Base-by-base conservation (phyloP, 495 filamentous ascomycete species). In the Bacidia gigantensis region DNA sequence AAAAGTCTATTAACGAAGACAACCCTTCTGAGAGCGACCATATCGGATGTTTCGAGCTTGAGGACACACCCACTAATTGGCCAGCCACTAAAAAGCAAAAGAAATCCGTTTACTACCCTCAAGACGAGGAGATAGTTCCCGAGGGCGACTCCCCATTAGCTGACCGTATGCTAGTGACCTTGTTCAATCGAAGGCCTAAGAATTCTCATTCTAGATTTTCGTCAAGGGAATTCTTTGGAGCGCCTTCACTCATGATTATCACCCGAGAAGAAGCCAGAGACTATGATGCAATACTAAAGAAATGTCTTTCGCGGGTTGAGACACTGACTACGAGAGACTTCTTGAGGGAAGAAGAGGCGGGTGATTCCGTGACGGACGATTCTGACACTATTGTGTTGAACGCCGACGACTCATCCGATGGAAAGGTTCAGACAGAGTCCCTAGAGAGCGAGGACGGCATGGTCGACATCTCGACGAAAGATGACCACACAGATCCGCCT, bases 381-480 rank as follows among this genome's bases (percentile, higher is more conserved):
- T 75, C 79, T 0, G 87, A 93, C 58, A 74, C 83, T 12, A 75
- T 89, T 24, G 70, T 86, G 5, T 81, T 80, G 46, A 81, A 76
- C 23, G 79, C 74, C 1, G 77, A 84, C 52, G 85, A 78, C 12
- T 72, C 80, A 2, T 78, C 73, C 14, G 85, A 84, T 55, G 75
- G 78, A 5, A 81, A 80, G 57, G 72, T 94, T 45, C 74, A 84
- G 56, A 81, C 84, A 20, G 71, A 70, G 0, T 95, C 88, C 7
- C 79, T 95, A 11, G 83, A 89, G 56, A 87, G 86, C 3, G 90
- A 95, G 64, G 89, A 95, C 56, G 87, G 85, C 46, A 79, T 95
- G 56, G 87, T 97, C 2, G 84, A 96, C 62, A 81, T 98, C 21
- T 86, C 84, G 0, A 89, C 93, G 86, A 76, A 75, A 11, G 83